Conservation (phyloP, 148 eudicot species). For the Nyssa sinensis region DNA sequence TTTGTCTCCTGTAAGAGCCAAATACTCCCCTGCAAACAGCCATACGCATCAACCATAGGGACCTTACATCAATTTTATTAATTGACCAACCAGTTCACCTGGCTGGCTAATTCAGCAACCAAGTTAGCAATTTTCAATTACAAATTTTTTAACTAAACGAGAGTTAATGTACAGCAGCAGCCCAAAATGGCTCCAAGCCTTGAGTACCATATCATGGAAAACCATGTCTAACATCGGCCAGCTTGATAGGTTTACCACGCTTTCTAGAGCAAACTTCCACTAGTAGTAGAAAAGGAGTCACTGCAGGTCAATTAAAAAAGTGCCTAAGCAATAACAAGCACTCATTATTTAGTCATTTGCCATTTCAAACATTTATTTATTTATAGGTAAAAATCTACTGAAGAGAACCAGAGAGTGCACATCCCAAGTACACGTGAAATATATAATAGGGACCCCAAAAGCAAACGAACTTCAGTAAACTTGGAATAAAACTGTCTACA, state of each 20-base stretch:
- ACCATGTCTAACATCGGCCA: not conserved
- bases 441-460: not conserved
- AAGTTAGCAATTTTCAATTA: not conserved
- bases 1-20: constrained; percentile 76
- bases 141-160: not conserved
- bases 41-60: not conserved
- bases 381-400: not conserved
- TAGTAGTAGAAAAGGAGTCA: not conserved
- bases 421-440: not conserved
- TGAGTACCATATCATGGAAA: not conserved
- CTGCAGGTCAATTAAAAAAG: not conserved
- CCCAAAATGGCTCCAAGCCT: too few species aligned
- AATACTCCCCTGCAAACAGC: constrained; percentile 67
- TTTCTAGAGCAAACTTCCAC: not conserved
- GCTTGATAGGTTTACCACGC: not conserved
- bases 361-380: not conserved
- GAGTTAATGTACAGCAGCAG: too few species aligned
- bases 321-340: not conserved
- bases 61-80: constrained; percentile 1
- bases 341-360: not conserved
- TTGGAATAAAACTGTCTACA: too few species aligned
- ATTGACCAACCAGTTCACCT: not conserved
- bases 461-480: too few species aligned
- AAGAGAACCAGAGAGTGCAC: not conserved
- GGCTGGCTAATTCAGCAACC: not conserved